Conservation (phyloP, 1,284 basidiomycete genomes). For the Naganishia albida region DNA sequence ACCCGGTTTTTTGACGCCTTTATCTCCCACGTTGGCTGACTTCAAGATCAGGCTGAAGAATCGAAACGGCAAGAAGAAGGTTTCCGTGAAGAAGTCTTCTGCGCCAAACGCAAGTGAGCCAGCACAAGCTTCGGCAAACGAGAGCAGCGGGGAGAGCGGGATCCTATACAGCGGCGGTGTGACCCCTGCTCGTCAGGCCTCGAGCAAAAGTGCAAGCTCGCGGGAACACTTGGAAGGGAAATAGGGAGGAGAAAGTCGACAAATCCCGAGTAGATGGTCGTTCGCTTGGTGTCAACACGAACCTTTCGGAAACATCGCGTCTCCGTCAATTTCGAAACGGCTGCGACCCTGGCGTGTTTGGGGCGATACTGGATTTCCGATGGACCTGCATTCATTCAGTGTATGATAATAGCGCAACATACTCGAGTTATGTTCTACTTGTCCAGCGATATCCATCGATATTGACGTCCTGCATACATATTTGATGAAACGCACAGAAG, state of each 20-base stretch:
- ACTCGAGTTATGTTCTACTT: too few species aligned
- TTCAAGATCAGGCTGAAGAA: conserved; percentile 19
- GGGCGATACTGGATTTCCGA: too few species aligned
- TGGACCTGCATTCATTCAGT: too few species aligned
- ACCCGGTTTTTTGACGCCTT: conserved; percentile 5
- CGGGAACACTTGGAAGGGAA: not conserved
- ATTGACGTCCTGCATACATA: too few species aligned
- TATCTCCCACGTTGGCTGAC: conserved; percentile 14
- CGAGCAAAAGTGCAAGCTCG: not conserved
- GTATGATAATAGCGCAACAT: too few species aligned
- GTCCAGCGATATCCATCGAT: too few species aligned
- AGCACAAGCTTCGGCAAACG: not conserved
- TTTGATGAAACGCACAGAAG: too few species aligned
- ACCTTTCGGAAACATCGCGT: too few species aligned
- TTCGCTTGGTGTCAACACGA: not conserved
- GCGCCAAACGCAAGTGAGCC: not conserved
- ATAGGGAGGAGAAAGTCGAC: not conserved
- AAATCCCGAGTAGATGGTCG: not conserved
- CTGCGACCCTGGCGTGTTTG: too few species aligned
- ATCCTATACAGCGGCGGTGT: not conserved
- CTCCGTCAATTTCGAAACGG: too few species aligned
- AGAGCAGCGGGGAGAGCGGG: not conserved
- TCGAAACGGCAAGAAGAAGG: conserved; percentile 10
- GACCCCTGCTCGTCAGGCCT: not conserved
- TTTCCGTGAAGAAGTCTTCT: not conserved